Evolutionary conservation across 176 grass and related monocot species (phyloP), one percentile per base, ranked within the genome.

Genomic region (Zoysia pacifica): DNA sequence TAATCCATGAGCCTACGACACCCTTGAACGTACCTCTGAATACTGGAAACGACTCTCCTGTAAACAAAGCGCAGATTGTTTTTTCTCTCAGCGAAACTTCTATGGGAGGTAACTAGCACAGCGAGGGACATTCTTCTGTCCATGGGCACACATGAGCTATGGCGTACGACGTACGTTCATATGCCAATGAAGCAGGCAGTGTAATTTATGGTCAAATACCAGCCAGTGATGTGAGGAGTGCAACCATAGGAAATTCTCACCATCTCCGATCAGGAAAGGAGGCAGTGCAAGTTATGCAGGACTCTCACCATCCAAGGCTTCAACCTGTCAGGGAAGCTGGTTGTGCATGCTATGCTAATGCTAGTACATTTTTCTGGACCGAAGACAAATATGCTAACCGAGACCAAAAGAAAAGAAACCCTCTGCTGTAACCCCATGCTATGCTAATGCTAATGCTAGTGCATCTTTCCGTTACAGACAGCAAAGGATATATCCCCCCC

Each of bases 171-270:
- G 52, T 51, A 40, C 5, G 37, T 81, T 71, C 67, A 71, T 5
- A 20, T 81, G 56, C 53, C 5, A 81, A 55, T 36, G 79, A 11
- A 72, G 55, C 10, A 49, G 56, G 79, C 15, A 62, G 53, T 41
- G 14, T 12, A 81, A 49, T 15, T 59, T 61, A 19, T 36, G 20
- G 53, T 0, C 67, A 43, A 49, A 2, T 9, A 39, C 20, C 66
- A 36, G 18, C 6, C 77, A 69, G n/a, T 2, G 65, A 9, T 69
- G 7, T 65, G 51, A 50, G 52, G 7, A 19, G 4, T 38, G 5
- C 0, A 19, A 74, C 16, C 58, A 2, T 3, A 41, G 39, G 53
- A 12, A 18, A 59, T n/a, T 39, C 20, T 18, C 6, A 39, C 61
- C 49, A 1, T 14, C 61, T 20, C 28, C 5, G 41, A 6, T 60